These are phyloP conservation scores for Scleromitrula shiraiana DNA, from an alignment of 2,329 filamentous ascomycete genomes.

Conservation along the genomic window DNA sequence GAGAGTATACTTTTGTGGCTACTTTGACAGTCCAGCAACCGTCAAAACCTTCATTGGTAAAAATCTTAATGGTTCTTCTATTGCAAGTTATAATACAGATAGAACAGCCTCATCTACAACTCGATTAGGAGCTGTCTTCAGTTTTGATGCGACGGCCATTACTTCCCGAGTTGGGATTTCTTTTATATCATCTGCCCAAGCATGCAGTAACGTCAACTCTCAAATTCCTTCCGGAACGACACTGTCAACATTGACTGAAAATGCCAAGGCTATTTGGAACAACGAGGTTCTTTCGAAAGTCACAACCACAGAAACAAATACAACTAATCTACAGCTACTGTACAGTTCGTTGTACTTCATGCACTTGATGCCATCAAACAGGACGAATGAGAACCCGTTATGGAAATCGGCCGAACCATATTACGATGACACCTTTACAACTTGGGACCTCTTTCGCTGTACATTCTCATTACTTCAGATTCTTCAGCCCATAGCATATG, in stretches of 20 bases:
- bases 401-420: slow-evolving; percentile 59
- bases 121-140: slow-evolving; percentile 39
- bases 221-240: slow-evolving; percentile 38
- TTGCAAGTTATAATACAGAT: slow-evolving; percentile 27
- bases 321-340: slow-evolving; percentile 48
- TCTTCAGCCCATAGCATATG: slow-evolving; percentile 52
- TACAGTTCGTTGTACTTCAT: slow-evolving; percentile 58
- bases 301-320: slow-evolving; percentile 49
- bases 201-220: slow-evolving; percentile 39
- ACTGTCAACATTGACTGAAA: slow-evolving; percentile 33
- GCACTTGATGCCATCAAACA: slow-evolving; percentile 44
- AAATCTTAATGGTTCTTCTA: neutral
- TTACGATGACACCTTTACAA: slow-evolving; percentile 63
- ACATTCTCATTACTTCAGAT: slow-evolving; percentile 57
- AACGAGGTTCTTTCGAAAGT: slow-evolving; percentile 54
- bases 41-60: slow-evolving; percentile 36
- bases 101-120: slow-evolving; percentile 21
- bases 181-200: slow-evolving; percentile 40
- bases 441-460: slow-evolving; percentile 57
- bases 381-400: slow-evolving; percentile 59
- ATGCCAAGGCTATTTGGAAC: slow-evolving; percentile 52
- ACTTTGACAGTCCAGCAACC: slow-evolving; percentile 34
- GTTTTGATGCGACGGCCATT: slow-evolving; percentile 35
- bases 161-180: slow-evolving; percentile 44
- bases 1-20: slow-evolving; percentile 51